A percentile compares a stretch with the other conserved stretches of the same genome.
phyloP scores from a whole-genome alignment of 1,284 basidiomycete genomes.

The Cryptococcus sp. region DNA sequence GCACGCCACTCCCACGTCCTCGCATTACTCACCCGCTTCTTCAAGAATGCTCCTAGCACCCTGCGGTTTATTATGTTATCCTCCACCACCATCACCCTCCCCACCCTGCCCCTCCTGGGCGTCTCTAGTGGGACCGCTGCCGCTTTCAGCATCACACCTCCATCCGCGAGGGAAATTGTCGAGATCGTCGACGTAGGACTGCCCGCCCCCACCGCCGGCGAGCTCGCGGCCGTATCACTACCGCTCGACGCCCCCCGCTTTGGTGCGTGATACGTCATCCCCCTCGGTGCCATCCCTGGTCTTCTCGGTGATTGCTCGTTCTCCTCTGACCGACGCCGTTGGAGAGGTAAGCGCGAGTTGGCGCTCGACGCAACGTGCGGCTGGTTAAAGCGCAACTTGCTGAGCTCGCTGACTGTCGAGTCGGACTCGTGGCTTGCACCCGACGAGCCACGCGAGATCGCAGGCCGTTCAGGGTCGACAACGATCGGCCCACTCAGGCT shows the following conservation, averaged over 20 bases:
- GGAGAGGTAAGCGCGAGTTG: constrained; percentile 27
- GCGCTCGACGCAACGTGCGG: background rate
- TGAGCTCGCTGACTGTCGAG: constrained; percentile 32
- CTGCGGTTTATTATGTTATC: constrained; percentile 63
- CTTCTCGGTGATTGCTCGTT: constrained; percentile 26
- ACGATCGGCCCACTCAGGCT: background rate
- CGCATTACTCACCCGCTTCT: constrained; percentile 59
- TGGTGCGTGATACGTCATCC: constrained; percentile 41
- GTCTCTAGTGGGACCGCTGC: constrained; percentile 38
- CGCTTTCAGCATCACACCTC: constrained; percentile 53
- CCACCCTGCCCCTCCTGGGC: constrained; percentile 50
- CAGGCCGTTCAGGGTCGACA: constrained; percentile 23
- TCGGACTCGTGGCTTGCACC: constrained; percentile 23
- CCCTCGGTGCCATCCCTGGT: constrained; percentile 41
- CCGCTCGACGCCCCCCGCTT: constrained; percentile 6
- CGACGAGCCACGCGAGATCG: constrained; percentile 35
- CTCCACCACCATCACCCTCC: constrained; percentile 74
- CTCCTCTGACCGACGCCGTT: constrained; percentile 46
- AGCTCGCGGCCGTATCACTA: constrained; percentile 11
- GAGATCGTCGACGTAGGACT: constrained; percentile 49
- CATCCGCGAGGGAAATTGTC: constrained; percentile 52
- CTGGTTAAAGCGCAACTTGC: constrained; percentile 14
- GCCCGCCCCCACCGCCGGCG: constrained; percentile 32
- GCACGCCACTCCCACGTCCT: background rate
- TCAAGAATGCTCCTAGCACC: constrained; percentile 71